Evolutionary conservation across 2,329 filamentous ascomycete species (phyloP), one percentile per base, ranked within the genome.

Genomic region (Ceratocystis destructans): DNA sequence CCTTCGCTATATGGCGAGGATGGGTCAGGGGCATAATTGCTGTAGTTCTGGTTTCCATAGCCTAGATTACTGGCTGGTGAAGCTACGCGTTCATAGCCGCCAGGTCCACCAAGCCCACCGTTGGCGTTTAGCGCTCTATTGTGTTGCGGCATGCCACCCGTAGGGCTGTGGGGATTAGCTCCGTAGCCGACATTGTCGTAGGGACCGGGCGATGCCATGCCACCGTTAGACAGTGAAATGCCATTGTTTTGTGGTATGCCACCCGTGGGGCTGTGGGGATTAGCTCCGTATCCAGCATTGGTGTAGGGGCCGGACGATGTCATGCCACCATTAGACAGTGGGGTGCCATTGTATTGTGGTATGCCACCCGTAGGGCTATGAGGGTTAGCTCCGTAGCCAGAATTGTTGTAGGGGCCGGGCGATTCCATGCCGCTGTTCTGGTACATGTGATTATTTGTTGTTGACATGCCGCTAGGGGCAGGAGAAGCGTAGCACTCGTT

Each of bases 341-440:
- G 25, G 6, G n/a, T 41, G n/a, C 25, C 61, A 20, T 37, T 25
- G 17, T 25, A n/a, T 15, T 57, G 33, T 12, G 55, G 31, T 1
- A 20, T 33, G n/a, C 8, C 45, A 17, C 55, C 31, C 8, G 20
- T 57, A 8, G 45, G 45, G 31, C 44, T 61, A 28, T 59, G 50
- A 6, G 44, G 33, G 37, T 44, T 53, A 12, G 63, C 31, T 45
- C 3, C 53, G 46, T 55, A n/a, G 37, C 53, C 55, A 45, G 37
- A 28, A n/a, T 33, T 65, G 28, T 25, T 31, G 5, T 31, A 31
- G 17, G 53, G 44, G 5, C 61, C 50, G 15, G 62, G 66, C 44
- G 61, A 61, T 17, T 41, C 20, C n/a, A 64, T 48, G 25, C 64
- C 67, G 37, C 61, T 53, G 15, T 67, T 61, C 45, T 68, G 67